Evolutionary conservation across 441 rosid species (phyloP).

Genomic region (Lepidium campestre): DNA sequence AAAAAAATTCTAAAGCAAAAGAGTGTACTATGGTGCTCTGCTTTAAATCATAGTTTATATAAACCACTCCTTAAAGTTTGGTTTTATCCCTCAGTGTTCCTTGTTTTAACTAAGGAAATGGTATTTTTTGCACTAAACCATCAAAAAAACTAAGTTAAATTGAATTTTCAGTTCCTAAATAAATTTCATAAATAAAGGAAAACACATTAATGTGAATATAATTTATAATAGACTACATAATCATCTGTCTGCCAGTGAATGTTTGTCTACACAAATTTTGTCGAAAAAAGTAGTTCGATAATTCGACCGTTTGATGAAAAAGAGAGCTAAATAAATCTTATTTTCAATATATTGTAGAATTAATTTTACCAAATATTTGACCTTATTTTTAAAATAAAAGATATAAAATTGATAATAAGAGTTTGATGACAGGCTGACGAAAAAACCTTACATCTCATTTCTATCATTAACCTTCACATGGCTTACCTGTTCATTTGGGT

Average conservation of each 20-base stretch:
- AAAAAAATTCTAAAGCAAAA: neutral
- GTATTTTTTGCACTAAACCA: no score
- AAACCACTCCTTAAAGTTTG: neutral
- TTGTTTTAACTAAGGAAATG: neutral
- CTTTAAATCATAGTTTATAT: neutral
- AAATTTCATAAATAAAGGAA: no score
- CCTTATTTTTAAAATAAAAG: neutral
- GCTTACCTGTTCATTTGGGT: conserved; percentile 13
- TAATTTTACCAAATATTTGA: neutral
- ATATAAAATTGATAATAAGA: neutral
- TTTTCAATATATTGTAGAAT: neutral
- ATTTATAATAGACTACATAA: neutral
- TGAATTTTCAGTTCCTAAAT: no score
- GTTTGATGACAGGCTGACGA: conserved; percentile 32
- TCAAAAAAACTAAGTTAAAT: no score
- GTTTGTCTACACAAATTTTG: neutral
- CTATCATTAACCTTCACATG: conserved; percentile 33
- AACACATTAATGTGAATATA: neutral
- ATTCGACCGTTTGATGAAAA: neutral
- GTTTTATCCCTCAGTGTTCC: neutral
- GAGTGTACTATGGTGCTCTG: neutral
- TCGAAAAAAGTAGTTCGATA: neutral
- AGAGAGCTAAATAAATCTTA: neutral
- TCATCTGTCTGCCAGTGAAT: neutral
- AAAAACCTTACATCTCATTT: conserved; percentile 29